Evolutionary conservation across 192 early-diverging fungal genomes (phyloP), one percentile per base, ranked within the genome.

Genomic region (Geranomyces variabilis): DNA sequence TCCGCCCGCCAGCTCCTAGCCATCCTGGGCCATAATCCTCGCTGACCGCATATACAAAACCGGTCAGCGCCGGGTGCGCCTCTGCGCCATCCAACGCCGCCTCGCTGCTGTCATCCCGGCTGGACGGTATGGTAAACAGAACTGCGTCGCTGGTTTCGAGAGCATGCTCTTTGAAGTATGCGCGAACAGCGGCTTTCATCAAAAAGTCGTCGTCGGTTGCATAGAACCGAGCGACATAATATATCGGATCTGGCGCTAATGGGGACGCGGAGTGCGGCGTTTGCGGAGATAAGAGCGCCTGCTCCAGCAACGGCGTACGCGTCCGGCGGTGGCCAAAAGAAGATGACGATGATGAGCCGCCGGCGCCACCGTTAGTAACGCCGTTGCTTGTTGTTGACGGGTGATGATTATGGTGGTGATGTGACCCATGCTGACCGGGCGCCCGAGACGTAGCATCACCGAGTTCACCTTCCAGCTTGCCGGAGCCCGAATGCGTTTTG

Each of bases 161-260:
- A 0, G 90, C 90, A 76, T 90, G 83, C 21, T 66, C 58, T 61
- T 87, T 88, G 66, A 91, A 91, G 45, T 78, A 80, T 17, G 87
- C 78, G 51, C 90, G 77, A 21, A 89, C 76, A 0, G 75, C 24
- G 1, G 90, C 75, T 22, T 89, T 81, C 77, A 91, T 83, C 5
- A 91, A 71, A 36, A 88, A 91, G 66, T 91, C 90, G 75, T 91
- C 90, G 74, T 91, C 90, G 41, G 88, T 82, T 28, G 79, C 76
- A 73, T 84, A 90, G 67, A 64, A 84, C 14, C 65, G 48, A 46
- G 73, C 73, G 24, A 47, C 41, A 47, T 63, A 74, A 28, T 72
- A 72, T 14, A 55, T 56, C 29, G 66, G 47, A 12, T 51, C 49
- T 17, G 68, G 53, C 17, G 51, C 33, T 15, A 36, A 17, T 60